A percentile compares a stretch with the other conserved stretches of the same genome.
Conservation (phyloP, 2,329 filamentous ascomycete species). For the Polytolypa hystricis region DNA sequence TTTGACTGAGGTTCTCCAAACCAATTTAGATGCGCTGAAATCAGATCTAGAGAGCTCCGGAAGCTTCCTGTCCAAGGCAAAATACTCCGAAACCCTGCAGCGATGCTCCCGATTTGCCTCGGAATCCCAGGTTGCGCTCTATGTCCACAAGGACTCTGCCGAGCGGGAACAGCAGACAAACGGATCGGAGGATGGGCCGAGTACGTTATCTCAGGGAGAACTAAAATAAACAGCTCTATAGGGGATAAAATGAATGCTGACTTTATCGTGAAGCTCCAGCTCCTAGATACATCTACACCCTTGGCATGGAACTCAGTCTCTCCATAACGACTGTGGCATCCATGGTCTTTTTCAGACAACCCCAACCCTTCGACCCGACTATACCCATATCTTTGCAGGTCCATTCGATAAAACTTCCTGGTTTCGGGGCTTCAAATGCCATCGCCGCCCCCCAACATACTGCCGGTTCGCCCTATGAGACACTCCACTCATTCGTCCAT, state of each 20-base stretch:
- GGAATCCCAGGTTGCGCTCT: constrained; percentile 77
- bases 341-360: constrained; percentile 80
- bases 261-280: constrained; percentile 16
- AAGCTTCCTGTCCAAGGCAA: constrained; percentile 66
- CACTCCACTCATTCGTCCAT: constrained; percentile 83
- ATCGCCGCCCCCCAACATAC: constrained; percentile 59
- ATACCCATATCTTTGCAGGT: constrained; percentile 79
- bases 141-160: constrained; percentile 60
- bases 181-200: constrained; percentile 26
- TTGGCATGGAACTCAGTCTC: constrained; percentile 66
- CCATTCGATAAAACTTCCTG: constrained; percentile 84
- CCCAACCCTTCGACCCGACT: constrained; percentile 72
- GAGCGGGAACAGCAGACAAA: constrained; percentile 38
- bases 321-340: constrained; percentile 72
- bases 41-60: constrained; percentile 69
- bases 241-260: background rate
- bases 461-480: constrained; percentile 74
- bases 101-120: constrained; percentile 81
- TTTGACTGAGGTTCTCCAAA: constrained; percentile 57
- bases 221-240: no score
- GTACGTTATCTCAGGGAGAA: no score
- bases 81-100: constrained; percentile 68
- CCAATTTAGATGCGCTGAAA: constrained; percentile 63
- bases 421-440: constrained; percentile 59
- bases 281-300: constrained; percentile 57